Conservation (phyloP, 768 basidiomycete species). For the Dentipellis fragilis region DNA sequence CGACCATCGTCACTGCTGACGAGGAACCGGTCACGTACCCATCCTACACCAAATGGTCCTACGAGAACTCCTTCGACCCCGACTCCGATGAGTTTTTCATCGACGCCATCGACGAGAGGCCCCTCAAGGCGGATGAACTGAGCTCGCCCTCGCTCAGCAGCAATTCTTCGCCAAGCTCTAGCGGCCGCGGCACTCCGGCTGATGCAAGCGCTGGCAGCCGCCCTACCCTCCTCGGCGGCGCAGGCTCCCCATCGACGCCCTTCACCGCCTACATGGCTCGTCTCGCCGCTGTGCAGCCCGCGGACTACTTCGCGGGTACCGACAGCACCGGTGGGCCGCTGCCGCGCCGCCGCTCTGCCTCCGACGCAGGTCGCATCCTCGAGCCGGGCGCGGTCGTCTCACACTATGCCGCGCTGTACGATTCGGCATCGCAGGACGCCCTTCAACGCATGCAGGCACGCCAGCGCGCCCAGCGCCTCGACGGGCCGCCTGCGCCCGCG, state of each 20-base stretch:
- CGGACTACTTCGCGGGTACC: not conserved
- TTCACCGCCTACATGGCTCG: slow-evolving; percentile 3
- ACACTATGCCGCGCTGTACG: slow-evolving; percentile 5
- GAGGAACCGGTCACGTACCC: slow-evolving; percentile 7
- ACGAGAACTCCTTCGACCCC: slow-evolving; percentile 15
- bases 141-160: slow-evolving; percentile 7
- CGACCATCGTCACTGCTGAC: slow-evolving; percentile 2
- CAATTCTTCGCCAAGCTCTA: slow-evolving; percentile 9
- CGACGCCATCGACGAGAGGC: slow-evolving; percentile 13
- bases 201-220: not conserved
- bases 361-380: slow-evolving; percentile 1
- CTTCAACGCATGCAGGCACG: slow-evolving; percentile 1
- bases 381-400: slow-evolving; percentile 3
- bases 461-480: not conserved
- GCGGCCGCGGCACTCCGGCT: slow-evolving; percentile 10
- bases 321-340: not conserved
- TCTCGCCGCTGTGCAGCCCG: not conserved
- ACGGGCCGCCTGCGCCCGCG: not conserved
- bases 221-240: slow-evolving; percentile 4
- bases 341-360: not conserved
- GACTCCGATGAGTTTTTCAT: slow-evolving; percentile 15
- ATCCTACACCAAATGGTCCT: slow-evolving; percentile 10
- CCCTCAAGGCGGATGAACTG: slow-evolving; percentile 10
- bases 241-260: not conserved
- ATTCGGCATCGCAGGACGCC: not conserved